Evolutionary conservation across 176 grass and related monocot species (phyloP), one percentile per base, ranked within the genome.

Genomic region (Triticum aestivum): DNA sequence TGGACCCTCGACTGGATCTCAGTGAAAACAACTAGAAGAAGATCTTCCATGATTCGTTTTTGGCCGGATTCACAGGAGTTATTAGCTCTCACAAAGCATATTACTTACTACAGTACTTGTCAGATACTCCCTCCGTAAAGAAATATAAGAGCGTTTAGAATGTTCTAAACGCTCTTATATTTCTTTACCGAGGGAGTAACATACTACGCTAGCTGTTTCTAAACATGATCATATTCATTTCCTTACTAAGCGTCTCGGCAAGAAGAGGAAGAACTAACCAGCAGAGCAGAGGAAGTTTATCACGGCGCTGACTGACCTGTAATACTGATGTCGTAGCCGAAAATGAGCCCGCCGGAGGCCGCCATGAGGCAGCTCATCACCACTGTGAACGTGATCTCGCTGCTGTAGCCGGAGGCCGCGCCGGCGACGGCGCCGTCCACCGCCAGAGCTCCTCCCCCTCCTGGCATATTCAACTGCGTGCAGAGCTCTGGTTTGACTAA

Each of bases 251-350:
- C 49, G 41, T 11, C 41, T 34, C 11, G 2, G 20, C 42, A 14
- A 29, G 26, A 20, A 86, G 2, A 10, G 27, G 7, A 39, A 69
- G 18, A 61, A 26, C 1, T 5, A 9, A 35, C 9, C 3, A 56
- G 11, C 29, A 54, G 21, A 58, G 30, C 45, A 79, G 38, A 83
- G 32, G 30, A 32, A 49, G 45, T 30, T 75, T 6, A 21, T 17
- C 20, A 0, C n/a, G 5, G 21, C 12, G 26, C 89, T 83, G 58
- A 21, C 89, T 87, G 58, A 90, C 93, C 93, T 88, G 93, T 92
- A 30, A 95, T 87, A 10, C 93, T 91, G 79, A 95, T 92, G 76
- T 95, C 90, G 86, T 95, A 95, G 8, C 93, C 90, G 70, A 95
- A 95, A 45, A 95, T 95, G 47, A 95, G 90, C 41, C 93, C 93